Base-by-base conservation (phyloP, 148 eudicot species). In the Rhododendron molle region DNA sequence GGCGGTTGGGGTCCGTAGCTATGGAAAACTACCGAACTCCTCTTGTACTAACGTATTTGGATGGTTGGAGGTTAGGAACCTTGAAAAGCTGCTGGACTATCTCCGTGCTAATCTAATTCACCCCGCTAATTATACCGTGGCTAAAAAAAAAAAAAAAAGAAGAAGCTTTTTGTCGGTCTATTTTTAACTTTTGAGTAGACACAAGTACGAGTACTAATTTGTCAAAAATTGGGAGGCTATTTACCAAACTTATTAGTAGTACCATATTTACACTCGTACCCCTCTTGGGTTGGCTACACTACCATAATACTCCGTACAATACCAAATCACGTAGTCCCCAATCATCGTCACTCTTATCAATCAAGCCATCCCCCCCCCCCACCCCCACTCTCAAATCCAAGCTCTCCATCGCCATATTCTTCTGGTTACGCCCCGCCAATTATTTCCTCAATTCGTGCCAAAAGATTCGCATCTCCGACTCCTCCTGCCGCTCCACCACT, bases 261-360 rank as follows among this genome's bases (percentile, higher is more conserved):
- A 23, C 12, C 5, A 69, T 69, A 28, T 69, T 69, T 69, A 62
- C 71, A 23, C 71, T 60, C 20, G 71, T 5, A 28, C 36, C 18
- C 74, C 34, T 12, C 16, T 26, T 26, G 36, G 73, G 21, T 67
- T 67, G 73, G 34, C 13, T 49, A 79, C 36, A 16, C 13, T 49
- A 79, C 36, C 28, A 23, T 50, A 32, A 28, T 52, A 40, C 44
- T 40, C 44, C 7, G 44, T 40, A 50, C 7, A 49, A 60, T 23
- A 58, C 16, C 49, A 50, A 54, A 28, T 81, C 60, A 81, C 83
- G 83, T 81, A 81, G 83, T 81, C 83, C 72, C 23, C 32, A 18
- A 32, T 58, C 83, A 26, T 54, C n/a, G n/a, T n/a, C 10, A 21
- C 38, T 18, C 40, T 50, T 23, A 65, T 65, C 71, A 65, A 65